Base-by-base conservation (phyloP, 345 rosid genomes). In the Pugionium cornutum region DNA sequence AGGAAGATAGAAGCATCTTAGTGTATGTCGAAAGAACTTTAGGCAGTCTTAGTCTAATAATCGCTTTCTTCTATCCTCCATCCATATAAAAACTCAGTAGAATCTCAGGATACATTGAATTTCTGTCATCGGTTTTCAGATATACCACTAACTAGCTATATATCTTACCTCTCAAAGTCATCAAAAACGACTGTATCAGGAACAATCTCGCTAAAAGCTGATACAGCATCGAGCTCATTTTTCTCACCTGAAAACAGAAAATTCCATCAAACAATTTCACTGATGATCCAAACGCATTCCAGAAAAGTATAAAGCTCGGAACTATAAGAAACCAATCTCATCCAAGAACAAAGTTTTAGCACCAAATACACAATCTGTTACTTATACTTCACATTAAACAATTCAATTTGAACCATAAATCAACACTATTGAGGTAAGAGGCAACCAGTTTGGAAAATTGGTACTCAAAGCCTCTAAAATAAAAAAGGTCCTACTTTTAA, bases 171-270 rank as follows among this genome's bases (percentile, higher is more conserved):
- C 76, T 86, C 89, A 66, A 92, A 92, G 76, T 89, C 97, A 83
- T 89, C 95, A 64, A 92, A 92, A 62, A 92, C 81, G 63, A 92
- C 97, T 7, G 96, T 89, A 70, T 88, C 92, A 42, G 97, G 97
- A 29, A 89, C 98, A 58, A 89, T 92, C 81, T 89, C 95, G 52
- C 95, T 89, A 74, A 89, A 85, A 53, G 80, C 78, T 70, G 96
- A 92, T 3, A 89, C 90, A 48, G 94, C 94, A 79, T 83, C 92
- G 77, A 88, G 69, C 69, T 92, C 97, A 53, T 84, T 82, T 40
- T 63, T 78, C 37, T 76, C 67, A 27, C 91, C 98, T 82, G 35
- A 1, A 4, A 49, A 68, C 9, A 28, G 26, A 52, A 2, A 58
- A 27, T 31, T 50, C 9, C 39, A 28, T 10, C 5, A 35, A 37